Percentiles rank a stretch among this genome's conserved stretches.
Conservation (phyloP, 371 early-diverging fungal species). For the Modicella reniformis region DNA sequence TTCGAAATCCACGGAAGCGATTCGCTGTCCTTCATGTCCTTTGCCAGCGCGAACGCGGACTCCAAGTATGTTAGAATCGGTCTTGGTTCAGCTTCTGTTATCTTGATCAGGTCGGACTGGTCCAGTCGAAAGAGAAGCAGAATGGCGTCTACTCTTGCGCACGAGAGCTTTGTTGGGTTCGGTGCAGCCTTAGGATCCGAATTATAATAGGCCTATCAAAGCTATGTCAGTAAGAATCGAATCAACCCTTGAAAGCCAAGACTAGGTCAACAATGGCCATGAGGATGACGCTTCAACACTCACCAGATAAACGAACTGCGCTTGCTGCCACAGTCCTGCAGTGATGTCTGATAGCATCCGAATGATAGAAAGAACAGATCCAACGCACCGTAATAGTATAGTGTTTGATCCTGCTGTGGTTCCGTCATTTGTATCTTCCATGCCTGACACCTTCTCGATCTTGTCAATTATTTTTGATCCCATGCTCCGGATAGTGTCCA, state of each 20-base stretch:
- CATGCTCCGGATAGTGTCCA: slow-evolving; percentile 39
- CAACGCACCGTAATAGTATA: background rate
- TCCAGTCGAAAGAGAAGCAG: slow-evolving; percentile 39
- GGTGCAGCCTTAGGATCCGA: slow-evolving; percentile 15
- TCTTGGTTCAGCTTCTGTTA: background rate
- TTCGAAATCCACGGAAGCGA: slow-evolving; percentile 54
- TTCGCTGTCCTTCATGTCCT: slow-evolving; percentile 36
- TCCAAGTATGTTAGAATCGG: slow-evolving; percentile 22
- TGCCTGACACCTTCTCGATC: slow-evolving; percentile 8
- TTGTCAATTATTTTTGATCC: slow-evolving; percentile 35
- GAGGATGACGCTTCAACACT: background rate
- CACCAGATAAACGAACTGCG: slow-evolving; percentile 23
- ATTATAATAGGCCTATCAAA: slow-evolving; percentile 9
- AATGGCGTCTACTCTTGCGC: slow-evolving; percentile 46
- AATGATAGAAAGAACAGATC: background rate
- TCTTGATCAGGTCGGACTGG: background rate
- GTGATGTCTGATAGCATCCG: slow-evolving; percentile 18
- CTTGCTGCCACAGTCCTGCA: slow-evolving; percentile 21
- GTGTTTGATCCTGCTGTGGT: background rate
- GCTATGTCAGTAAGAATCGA: background rate
- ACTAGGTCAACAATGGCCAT: no score
- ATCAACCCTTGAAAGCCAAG: no score
- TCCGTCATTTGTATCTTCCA: background rate
- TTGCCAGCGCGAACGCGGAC: slow-evolving; percentile 33
- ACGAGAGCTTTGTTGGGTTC: slow-evolving; percentile 34